phyloP scores from a whole-genome alignment of 2,329 filamentous ascomycete genomes.

The Fusarium sarcochroum region DNA sequence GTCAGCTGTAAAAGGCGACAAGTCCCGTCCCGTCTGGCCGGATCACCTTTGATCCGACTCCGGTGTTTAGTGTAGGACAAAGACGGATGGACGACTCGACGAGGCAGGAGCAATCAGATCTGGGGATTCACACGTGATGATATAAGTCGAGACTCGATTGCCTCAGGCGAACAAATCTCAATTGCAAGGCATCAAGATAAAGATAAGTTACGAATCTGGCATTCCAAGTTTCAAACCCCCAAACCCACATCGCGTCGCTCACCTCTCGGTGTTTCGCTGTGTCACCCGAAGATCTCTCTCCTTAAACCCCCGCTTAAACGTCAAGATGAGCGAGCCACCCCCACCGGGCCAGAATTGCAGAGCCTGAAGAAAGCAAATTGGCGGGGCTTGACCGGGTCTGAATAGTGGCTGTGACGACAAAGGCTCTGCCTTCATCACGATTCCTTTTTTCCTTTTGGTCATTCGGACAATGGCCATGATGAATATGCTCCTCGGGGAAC shows the following conservation, averaged over 20 bases:
- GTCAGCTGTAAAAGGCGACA: conserved; percentile 3
- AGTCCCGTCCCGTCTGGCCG: conserved; percentile 18
- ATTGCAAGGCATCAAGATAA: conserved; percentile 10
- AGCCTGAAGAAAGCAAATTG: conserved; percentile 21
- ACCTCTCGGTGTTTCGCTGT: conserved; percentile 36
- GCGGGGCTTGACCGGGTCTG: conserved; percentile 26
- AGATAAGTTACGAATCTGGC: conserved; percentile 4
- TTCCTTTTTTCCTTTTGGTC: neutral
- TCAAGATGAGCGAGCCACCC: conserved; percentile 47
- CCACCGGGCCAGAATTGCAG: conserved; percentile 36
- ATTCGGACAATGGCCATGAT: neutral
- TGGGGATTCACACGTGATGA: neutral
- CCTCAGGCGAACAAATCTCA: conserved; percentile 8
- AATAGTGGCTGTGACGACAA: conserved; percentile 30
- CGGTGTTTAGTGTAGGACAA: conserved; percentile 3
- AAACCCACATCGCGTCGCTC: conserved; percentile 28
- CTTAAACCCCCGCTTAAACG: conserved; percentile 37
- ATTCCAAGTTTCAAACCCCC: conserved; percentile 17
- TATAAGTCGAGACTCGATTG: conserved; percentile 15
- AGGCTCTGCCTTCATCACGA: conserved; percentile 15
- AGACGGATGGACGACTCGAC: neutral
- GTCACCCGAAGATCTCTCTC: conserved; percentile 14
- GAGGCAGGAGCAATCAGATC: neutral
- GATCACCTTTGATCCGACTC: conserved; percentile 39
- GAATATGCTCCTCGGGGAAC: conserved; percentile 26